Percentiles rank a stretch among this genome's conserved stretches.
These are phyloP conservation scores for Naematelia aurantialba DNA, from an alignment of 768 basidiomycete species.

Conservation along the genomic window DNA sequence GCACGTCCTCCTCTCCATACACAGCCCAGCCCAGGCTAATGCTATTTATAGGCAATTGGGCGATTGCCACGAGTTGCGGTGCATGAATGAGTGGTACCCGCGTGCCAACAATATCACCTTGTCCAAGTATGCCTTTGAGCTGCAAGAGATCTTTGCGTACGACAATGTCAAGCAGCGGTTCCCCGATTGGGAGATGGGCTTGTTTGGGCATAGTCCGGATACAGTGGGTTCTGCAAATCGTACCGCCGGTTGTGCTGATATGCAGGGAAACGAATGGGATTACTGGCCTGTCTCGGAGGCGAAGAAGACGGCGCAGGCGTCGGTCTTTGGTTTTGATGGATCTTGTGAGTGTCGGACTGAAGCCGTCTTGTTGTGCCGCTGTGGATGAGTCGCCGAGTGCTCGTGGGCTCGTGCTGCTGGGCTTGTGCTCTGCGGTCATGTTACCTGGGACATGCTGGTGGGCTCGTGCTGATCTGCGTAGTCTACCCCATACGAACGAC, in stretches of 20 bases:
- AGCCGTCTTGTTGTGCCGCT: not conserved
- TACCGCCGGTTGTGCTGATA: not conserved
- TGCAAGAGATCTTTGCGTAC: constrained; percentile 42
- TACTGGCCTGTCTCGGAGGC: constrained; percentile 43
- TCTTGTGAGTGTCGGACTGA: constrained; percentile 32
- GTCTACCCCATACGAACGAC: constrained; percentile 47
- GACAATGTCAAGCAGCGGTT: constrained; percentile 28
- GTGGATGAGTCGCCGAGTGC: too few relatives aligned
- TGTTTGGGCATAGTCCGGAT: constrained; percentile 49
- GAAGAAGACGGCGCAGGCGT: constrained; percentile 35
- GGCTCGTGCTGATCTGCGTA: constrained; percentile 7
- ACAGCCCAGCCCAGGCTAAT: constrained; percentile 5
- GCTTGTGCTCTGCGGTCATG: not conserved
- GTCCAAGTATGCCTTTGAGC: constrained; percentile 49
- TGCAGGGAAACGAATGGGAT: constrained; percentile 47
- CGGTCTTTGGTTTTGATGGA: constrained; percentile 47
- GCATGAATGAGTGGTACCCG: constrained; percentile 46
- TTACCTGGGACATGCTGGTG: not conserved
- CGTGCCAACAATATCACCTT: constrained; percentile 47
- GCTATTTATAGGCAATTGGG: constrained; percentile 36
- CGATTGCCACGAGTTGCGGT: constrained; percentile 44
- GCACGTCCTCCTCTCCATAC: constrained; percentile 19
- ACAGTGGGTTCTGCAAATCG: constrained; percentile 26
- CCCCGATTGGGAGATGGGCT: constrained; percentile 37
- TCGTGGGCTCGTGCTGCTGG: not conserved